Percentiles rank a stretch among this genome's conserved stretches.
Evolutionary conservation across 2,329 filamentous ascomycete genomes (phyloP).

Genomic region (Diaporthe ilicicola): DNA sequence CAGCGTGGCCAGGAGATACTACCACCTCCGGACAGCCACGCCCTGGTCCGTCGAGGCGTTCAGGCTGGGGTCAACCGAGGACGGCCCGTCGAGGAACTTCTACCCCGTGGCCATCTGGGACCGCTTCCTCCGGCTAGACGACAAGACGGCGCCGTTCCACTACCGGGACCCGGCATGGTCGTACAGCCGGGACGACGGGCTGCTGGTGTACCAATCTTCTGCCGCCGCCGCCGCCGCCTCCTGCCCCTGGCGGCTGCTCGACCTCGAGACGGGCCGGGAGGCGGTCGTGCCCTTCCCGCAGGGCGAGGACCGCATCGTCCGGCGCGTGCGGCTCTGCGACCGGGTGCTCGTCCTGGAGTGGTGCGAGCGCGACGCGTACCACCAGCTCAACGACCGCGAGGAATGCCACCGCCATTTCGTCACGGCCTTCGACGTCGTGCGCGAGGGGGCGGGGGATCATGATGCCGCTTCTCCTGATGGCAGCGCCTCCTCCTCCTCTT

Average conservation of each 20-base stretch:
- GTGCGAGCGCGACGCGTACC: constrained; percentile 60
- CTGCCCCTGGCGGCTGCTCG: constrained; percentile 54
- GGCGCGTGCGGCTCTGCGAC: constrained; percentile 62
- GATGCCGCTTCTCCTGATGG: too few species aligned
- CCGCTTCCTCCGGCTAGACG: constrained; percentile 51
- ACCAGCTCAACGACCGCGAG: constrained; percentile 60
- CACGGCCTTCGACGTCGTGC: constrained; percentile 62
- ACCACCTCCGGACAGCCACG: constrained; percentile 57
- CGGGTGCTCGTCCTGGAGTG: constrained; percentile 70
- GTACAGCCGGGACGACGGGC: constrained; percentile 58
- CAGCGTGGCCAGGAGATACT: constrained; percentile 61
- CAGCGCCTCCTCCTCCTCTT: too few species aligned
- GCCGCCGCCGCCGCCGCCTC: background rate
- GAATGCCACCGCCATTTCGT: constrained; percentile 66
- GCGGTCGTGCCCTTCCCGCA: constrained; percentile 59
- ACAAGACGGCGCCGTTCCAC: constrained; percentile 52
- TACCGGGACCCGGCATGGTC: constrained; percentile 62
- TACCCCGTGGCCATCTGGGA: constrained; percentile 51
- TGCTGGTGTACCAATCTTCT: constrained; percentile 60
- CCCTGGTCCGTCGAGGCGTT: constrained; percentile 57
- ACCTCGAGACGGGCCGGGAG: constrained; percentile 55
- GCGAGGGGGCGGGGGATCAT: constrained; percentile 25
- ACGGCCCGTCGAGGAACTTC: constrained; percentile 42
- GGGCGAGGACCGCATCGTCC: constrained; percentile 56
- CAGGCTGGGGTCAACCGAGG: constrained; percentile 41